phyloP scores from a whole-genome alignment of 73 alveolate genomes.

The Uronychia binucleata region DNA sequence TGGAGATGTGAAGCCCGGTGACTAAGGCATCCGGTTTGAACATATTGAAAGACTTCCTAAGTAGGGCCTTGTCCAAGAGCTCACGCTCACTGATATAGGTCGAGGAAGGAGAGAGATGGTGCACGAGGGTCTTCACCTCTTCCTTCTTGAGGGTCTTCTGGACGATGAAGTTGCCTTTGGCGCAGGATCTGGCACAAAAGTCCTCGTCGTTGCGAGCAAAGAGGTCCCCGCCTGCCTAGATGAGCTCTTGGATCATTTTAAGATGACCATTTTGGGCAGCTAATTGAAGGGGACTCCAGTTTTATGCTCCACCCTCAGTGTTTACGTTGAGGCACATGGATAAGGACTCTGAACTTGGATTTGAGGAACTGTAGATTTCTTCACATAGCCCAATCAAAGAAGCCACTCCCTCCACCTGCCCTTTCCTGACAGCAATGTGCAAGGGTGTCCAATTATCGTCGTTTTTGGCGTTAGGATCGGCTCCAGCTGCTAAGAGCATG shows the following conservation, averaged over 20 bases:
- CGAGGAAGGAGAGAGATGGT: neutral
- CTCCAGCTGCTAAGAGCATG: slow-evolving; percentile 57
- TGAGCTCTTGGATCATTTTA: slow-evolving; percentile 76
- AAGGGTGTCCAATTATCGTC: slow-evolving; percentile 89
- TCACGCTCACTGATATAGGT: neutral
- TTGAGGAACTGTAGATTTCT: neutral
- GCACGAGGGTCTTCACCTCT: neutral
- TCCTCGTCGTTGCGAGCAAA: slow-evolving; percentile 55
- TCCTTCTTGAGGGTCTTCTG: neutral
- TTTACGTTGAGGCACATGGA: slow-evolving; percentile 59
- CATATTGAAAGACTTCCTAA: neutral
- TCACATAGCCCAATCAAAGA: neutral
- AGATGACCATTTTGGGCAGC: slow-evolving; percentile 81
- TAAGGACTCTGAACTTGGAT: no score
- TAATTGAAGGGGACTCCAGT: slow-evolving; percentile 88
- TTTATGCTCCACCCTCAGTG: slow-evolving; percentile 81
- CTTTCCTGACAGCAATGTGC: slow-evolving; percentile 87
- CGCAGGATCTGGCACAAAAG: slow-evolving; percentile 63
- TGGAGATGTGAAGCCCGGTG: no score
- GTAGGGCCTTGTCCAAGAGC: neutral
- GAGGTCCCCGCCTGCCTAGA: slow-evolving; percentile 82
- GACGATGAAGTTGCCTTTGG: slow-evolving; percentile 53
- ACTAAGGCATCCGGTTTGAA: no score
- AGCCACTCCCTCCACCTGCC: slow-evolving; percentile 61
- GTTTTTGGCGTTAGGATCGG: slow-evolving; percentile 71